These are phyloP conservation scores for Scutellaria baicalensis DNA, from an alignment of 257 asterid genomes.

Conservation along the genomic window DNA sequence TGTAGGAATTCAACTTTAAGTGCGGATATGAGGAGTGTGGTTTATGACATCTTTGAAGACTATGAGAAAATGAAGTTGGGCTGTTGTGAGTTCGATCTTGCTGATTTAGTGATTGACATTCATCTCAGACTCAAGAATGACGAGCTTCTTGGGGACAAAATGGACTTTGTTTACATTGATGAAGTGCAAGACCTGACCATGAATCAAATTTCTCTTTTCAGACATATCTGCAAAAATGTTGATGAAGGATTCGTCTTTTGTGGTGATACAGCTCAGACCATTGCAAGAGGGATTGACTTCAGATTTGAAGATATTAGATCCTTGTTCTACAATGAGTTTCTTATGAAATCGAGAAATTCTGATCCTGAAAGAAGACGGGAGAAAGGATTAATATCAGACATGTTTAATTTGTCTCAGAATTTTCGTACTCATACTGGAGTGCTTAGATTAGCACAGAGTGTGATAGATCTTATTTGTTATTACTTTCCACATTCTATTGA, in stretches of 20 bases:
- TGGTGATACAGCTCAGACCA: conserved; percentile 70
- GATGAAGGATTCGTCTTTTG: conserved; percentile 61
- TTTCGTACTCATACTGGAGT: conserved; percentile 70
- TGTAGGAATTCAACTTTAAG: conserved; percentile 38
- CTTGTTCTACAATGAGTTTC: conserved; percentile 48
- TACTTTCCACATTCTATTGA: conserved; percentile 56
- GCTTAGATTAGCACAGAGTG: conserved; percentile 59
- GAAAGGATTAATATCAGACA: conserved; percentile 41
- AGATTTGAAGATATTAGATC: conserved; percentile 60
- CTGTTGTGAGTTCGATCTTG: conserved; percentile 50
- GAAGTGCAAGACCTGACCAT: conserved; percentile 69
- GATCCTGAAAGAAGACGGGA: conserved; percentile 20
- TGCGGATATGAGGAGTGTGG: conserved; percentile 22
- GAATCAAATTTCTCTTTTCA: conserved; percentile 54
- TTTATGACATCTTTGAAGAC: conserved; percentile 43
- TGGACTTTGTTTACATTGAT: conserved; percentile 69
- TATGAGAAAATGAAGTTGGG: conserved; percentile 60
- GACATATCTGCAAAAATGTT: conserved; percentile 44
- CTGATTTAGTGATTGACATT: conserved; percentile 58
- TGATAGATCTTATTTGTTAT: conserved; percentile 40
- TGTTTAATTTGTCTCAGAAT: conserved; percentile 44
- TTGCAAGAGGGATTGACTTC: conserved; percentile 62
- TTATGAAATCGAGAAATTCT: conserved; percentile 21
- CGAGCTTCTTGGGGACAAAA: conserved; percentile 38
- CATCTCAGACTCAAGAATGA: conserved; percentile 36